Evolutionary conservation across 306 rosid genomes (phyloP).

Genomic region (Acacia melanoxylon): DNA sequence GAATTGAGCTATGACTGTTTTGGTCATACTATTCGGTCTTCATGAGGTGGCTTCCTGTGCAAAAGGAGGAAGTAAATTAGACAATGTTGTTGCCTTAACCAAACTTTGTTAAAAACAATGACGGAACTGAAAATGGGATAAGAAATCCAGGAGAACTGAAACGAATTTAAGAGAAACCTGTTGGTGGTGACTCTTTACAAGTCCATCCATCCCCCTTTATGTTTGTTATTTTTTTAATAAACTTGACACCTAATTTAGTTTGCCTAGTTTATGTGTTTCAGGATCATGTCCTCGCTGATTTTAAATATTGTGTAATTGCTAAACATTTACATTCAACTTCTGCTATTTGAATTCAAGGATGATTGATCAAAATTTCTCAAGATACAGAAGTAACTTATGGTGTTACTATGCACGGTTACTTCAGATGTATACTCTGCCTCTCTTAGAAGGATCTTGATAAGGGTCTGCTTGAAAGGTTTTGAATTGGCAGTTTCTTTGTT

Average conservation of each 20-base stretch:
- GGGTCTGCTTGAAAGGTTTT: neutral
- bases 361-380: slow-evolving; percentile 8
- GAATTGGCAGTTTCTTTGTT: neutral
- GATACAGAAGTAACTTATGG: neutral
- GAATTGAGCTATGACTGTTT: neutral
- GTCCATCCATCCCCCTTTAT: neutral
- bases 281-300: neutral
- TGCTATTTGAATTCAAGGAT: slow-evolving; percentile 6
- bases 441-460: neutral
- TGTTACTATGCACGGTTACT: slow-evolving; percentile 7
- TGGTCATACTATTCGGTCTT: neutral
- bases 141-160: neutral
- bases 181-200: neutral
- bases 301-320: neutral
- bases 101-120: neutral
- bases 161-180: neutral
- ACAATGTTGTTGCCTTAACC: neutral
- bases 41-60: slow-evolving; percentile 1
- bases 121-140: neutral
- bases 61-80: neutral
- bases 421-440: slow-evolving; percentile 2
- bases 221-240: neutral
- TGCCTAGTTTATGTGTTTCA: neutral
- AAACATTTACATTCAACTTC: neutral
- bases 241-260: neutral